Evolutionary conservation across 441 rosid genomes (phyloP), one percentile per base, ranked within the genome.

Genomic region (Gossypium trilobum): DNA sequence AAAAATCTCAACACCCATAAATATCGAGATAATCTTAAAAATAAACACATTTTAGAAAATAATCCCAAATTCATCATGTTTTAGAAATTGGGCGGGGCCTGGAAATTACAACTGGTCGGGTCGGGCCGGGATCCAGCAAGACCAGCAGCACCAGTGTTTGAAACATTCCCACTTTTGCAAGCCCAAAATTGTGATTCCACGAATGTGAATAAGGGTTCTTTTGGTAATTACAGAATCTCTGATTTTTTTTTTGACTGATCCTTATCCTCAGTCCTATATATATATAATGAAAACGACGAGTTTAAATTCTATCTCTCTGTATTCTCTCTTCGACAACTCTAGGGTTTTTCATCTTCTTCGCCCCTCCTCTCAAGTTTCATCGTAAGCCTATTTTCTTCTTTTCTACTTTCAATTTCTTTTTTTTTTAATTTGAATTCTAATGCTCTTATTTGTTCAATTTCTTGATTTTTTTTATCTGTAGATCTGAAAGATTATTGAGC

Each of bases 291-390:
- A 64, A 51, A 44, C 60, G 70, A 6, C 31, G 20, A 17, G 51
- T 46, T 31, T 27, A 29, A 27, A 0, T 5, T 14, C 42, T n/a
- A 0, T 7, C 0, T 36, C 42, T 20, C 46, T 36, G n/a, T 9
- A 8, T 14, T 0, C 31, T 11, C 66, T 4, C 72, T 11, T 68
- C 58, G 75, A 68, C 50, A 50, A 70, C 61, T 70, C 82, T 79
- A 76, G 82, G 82, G 82, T 76, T 79, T 79, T 61, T 62, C 39
- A 20, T n/a, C 55, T 75, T 13, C 67, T 68, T 71, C 54, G 50
- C 39, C 71, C 65, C 31, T 10, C 8, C 23, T 55, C 20, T 55
- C 67, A 16, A 72, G 4, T 25, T 23, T 16, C 17, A 29, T 4
- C 1, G 44, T 59, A 59, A 59, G 52, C 16, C 9, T 64, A 8